These are phyloP conservation scores for Sanghuangporus baumii DNA, from an alignment of 1,284 basidiomycete genomes.

Conservation along the genomic window DNA sequence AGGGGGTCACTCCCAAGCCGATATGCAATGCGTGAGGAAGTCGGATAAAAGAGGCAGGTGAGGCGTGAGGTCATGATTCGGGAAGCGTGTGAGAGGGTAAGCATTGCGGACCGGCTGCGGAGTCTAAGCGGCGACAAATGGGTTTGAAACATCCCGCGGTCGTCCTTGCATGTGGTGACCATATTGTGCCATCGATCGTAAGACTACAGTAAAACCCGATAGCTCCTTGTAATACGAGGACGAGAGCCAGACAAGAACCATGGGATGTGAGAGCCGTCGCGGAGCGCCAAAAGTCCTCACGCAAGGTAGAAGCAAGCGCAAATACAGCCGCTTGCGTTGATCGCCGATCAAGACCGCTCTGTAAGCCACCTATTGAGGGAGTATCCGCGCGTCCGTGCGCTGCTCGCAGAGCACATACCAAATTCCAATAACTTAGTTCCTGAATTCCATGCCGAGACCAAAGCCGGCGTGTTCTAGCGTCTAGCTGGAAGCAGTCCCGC, in stretches of 20 bases:
- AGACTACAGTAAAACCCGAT: neutral
- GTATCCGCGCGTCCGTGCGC: neutral
- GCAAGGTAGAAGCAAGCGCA: neutral
- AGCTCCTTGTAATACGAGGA: neutral
- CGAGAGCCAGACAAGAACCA: neutral
- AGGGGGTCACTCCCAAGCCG: neutral
- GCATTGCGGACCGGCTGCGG: conserved; percentile 9
- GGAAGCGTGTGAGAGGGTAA: neutral
- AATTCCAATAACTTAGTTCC: conserved; percentile 4
- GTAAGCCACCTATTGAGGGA: neutral
- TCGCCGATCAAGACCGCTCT: neutral
- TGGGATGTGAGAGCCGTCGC: neutral
- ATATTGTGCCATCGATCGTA: neutral
- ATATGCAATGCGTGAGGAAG: neutral
- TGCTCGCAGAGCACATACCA: conserved; percentile 5
- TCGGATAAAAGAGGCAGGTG: neutral
- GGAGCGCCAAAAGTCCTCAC: neutral
- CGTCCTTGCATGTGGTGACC: neutral
- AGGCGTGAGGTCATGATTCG: neutral
- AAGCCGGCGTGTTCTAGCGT: neutral
- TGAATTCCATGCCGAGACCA: neutral
- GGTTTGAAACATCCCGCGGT: neutral
- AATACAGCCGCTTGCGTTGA: neutral
- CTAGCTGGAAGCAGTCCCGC: conserved; percentile 23
- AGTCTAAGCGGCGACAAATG: conserved; percentile 1